A percentile compares a stretch with the other conserved stretches of the same genome.
Evolutionary conservation across 495 filamentous ascomycete species (phyloP).

Genomic region (Podospora tetraspora): DNA sequence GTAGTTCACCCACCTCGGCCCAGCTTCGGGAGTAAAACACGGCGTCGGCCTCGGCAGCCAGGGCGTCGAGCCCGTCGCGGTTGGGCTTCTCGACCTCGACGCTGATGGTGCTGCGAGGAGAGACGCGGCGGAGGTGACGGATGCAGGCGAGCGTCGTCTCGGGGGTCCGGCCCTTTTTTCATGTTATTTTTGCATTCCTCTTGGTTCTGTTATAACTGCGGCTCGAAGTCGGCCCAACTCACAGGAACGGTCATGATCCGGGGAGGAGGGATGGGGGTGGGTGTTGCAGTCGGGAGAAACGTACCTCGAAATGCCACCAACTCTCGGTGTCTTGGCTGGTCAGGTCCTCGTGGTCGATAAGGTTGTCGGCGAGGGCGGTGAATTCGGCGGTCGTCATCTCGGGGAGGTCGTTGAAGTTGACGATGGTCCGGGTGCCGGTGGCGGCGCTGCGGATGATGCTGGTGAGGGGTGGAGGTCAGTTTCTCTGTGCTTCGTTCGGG

Average conservation of each 20-base stretch:
- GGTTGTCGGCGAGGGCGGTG: conserved; percentile 11
- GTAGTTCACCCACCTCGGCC: conserved; percentile 52
- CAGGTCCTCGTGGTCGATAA: background rate
- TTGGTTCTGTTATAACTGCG: background rate
- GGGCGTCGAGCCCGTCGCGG: conserved; percentile 52
- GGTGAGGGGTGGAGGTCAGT: background rate
- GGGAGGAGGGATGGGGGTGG: background rate
- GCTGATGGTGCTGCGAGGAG: conserved; percentile 50
- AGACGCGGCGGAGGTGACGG: conserved; percentile 45
- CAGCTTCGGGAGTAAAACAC: conserved; percentile 68
- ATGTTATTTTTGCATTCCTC: background rate
- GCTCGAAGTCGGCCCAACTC: background rate
- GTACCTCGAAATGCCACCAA: conserved; percentile 76
- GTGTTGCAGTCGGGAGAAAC: background rate
- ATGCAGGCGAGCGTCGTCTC: conserved; percentile 60
- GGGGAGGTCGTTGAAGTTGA: conserved; percentile 62
- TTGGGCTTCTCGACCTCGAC: conserved; percentile 67
- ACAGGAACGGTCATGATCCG: background rate
- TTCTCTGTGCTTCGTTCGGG: background rate
- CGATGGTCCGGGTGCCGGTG: conserved; percentile 60
- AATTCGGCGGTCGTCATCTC: conserved; percentile 63
- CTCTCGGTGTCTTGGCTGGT: conserved; percentile 13
- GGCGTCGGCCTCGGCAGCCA: conserved; percentile 59
- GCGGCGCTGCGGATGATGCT: conserved; percentile 55
- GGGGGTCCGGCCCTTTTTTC: conserved; percentile 59